Conservation (phyloP, 1,284 basidiomycete genomes). For the Mycena citricolor region DNA sequence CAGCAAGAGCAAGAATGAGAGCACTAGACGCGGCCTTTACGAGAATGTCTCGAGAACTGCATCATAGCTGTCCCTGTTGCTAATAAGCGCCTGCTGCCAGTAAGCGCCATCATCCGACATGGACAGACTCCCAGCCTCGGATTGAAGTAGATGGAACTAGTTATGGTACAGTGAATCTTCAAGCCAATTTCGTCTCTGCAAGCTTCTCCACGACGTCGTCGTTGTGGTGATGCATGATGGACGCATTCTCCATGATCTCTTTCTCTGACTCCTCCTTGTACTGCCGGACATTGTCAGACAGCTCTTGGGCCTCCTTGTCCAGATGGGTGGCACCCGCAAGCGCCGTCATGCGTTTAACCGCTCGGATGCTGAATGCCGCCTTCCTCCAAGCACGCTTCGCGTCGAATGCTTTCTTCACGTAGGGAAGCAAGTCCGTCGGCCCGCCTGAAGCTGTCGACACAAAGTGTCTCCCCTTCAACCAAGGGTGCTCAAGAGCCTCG, state of each 20-base stretch:
- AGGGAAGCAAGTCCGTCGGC: constrained; percentile 82
- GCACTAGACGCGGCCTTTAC: too few relatives aligned
- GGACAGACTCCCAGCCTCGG: too few relatives aligned
- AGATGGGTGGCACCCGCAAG: constrained; percentile 40
- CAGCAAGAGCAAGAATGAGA: too few relatives aligned
- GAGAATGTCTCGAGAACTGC: too few relatives aligned
- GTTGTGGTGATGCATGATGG: constrained; percentile 53
- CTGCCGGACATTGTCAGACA: constrained; percentile 64
- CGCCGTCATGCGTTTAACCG: constrained; percentile 75
- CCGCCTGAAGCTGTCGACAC: constrained; percentile 60
- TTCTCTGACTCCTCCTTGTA: constrained; percentile 83
- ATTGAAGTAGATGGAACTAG: too few relatives aligned
- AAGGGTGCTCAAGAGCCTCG: constrained; percentile 72
- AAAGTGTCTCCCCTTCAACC: constrained; percentile 64
- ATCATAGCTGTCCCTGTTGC: too few relatives aligned
- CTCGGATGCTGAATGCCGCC: constrained; percentile 83
- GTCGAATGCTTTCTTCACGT: constrained; percentile 86
- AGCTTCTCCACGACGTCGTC: too few relatives aligned
- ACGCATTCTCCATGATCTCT: constrained; percentile 40
- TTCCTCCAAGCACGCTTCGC: constrained; percentile 87
- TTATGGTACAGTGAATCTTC: too few relatives aligned
- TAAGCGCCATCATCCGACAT: too few relatives aligned
- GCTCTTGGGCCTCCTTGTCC: constrained; percentile 46
- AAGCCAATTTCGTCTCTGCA: too few relatives aligned
- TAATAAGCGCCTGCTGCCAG: too few relatives aligned